A percentile compares a stretch with the other conserved stretches of the same genome.
Evolutionary conservation across 2,329 filamentous ascomycete genomes (phyloP).

Genomic region (Dactylellina haptotyla): DNA sequence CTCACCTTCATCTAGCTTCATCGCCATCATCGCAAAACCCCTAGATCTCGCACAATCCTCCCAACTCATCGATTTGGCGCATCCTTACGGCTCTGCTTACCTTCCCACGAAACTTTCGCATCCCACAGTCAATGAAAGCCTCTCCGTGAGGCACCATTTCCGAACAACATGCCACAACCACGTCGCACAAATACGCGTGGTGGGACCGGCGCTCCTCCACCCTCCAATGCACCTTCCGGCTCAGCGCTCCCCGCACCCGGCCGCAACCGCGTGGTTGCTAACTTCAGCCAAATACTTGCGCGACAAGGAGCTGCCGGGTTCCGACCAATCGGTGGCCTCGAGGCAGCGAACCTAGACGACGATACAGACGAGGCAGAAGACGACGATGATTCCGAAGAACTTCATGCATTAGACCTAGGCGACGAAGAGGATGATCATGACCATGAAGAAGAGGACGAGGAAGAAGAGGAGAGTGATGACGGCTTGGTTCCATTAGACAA

Average conservation of each 20-base stretch:
- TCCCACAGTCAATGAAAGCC: slow-evolving; percentile 6
- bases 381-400: not conserved
- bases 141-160: not conserved
- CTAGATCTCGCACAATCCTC: too few relatives aligned
- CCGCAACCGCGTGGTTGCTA: slow-evolving; percentile 40
- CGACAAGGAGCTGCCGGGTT: slow-evolving; percentile 45
- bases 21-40: not conserved
- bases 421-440: slow-evolving; percentile 17
- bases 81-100: too few relatives aligned
- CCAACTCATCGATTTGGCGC: not conserved
- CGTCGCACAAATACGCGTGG: slow-evolving; percentile 29
- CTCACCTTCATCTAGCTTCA: not conserved
- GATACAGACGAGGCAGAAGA: slow-evolving; percentile 31
- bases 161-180: slow-evolving; percentile 24
- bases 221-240: not conserved
- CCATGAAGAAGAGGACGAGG: slow-evolving; percentile 4
- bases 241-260: slow-evolving; percentile 2
- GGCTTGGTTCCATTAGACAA: slow-evolving; percentile 30
- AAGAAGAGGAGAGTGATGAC: slow-evolving; percentile 45
- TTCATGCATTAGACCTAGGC: not conserved
- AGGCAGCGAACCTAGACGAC: slow-evolving; percentile 19
- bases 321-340: slow-evolving; percentile 47
- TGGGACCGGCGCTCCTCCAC: not conserved
- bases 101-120: not conserved
- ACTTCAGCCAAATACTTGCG: slow-evolving; percentile 45